Conservation (phyloP, 495 filamentous ascomycete species). For the Lasiosphaeriaceae sp. region DNA sequence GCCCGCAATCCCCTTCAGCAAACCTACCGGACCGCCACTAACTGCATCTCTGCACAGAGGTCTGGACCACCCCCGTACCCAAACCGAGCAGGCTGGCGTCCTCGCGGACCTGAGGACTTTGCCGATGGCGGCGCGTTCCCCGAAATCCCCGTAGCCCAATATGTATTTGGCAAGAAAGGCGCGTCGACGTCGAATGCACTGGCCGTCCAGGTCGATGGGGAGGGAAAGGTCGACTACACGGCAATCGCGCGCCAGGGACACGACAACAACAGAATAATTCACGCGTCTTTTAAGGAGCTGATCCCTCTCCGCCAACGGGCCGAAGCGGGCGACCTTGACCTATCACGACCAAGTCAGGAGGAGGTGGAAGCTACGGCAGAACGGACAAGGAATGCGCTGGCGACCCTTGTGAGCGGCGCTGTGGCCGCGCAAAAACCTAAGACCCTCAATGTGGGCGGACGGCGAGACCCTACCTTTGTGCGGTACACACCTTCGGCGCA, state of each 20-base stretch:
- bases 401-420: constrained; percentile 75
- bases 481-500: constrained; percentile 94
- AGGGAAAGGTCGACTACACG: constrained; percentile 94
- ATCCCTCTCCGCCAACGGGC: constrained; percentile 93
- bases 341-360: constrained; percentile 82
- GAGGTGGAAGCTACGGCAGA: constrained; percentile 78
- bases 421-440: constrained; percentile 94
- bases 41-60: constrained; percentile 46
- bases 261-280: constrained; percentile 74
- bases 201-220: constrained; percentile 81
- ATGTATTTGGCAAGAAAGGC: constrained; percentile 85
- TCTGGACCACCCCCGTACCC: constrained; percentile 83
- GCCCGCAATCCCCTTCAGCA: not conserved
- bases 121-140: constrained; percentile 96
- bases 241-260: constrained; percentile 93
- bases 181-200: constrained; percentile 78
- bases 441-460: constrained; percentile 72
- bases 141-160: constrained; percentile 90
- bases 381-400: constrained; percentile 81
- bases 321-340: constrained; percentile 87
- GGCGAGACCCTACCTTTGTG: constrained; percentile 87
- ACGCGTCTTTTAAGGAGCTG: constrained; percentile 93
- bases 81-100: constrained; percentile 82
- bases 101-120: constrained; percentile 81
- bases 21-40: constrained; percentile 12